phyloP scores from a whole-genome alignment of 768 basidiomycete species.

The Rossbeevera mucosa region DNA sequence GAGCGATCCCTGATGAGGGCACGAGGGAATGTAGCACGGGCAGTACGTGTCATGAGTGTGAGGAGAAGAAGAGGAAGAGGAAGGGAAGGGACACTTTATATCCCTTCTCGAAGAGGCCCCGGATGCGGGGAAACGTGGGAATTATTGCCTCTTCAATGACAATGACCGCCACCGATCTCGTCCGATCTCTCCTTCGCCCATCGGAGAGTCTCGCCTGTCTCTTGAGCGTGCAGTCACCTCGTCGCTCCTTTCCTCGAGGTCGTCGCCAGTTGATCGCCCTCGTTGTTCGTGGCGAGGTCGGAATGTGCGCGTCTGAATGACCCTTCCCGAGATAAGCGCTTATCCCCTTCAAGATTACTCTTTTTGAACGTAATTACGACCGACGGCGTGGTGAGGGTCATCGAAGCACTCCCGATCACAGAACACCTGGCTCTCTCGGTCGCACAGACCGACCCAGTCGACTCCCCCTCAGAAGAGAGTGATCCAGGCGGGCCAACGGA shows the following conservation, averaged over 20 bases:
- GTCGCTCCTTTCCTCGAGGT: too few species aligned
- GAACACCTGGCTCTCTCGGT: conserved; percentile 51
- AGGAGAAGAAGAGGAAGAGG: background rate
- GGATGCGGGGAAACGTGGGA: conserved; percentile 1
- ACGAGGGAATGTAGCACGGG: conserved; percentile 64
- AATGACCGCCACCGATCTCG: conserved; percentile 5
- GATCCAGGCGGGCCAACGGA: conserved; percentile 31
- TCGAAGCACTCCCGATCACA: conserved; percentile 45
- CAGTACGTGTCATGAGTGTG: conserved; percentile 70
- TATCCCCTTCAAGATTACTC: conserved; percentile 14
- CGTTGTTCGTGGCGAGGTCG: conserved; percentile 51
- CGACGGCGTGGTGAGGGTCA: background rate
- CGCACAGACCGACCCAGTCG: conserved; percentile 47
- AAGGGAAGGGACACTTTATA: conserved; percentile 24
- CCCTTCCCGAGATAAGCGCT: background rate
- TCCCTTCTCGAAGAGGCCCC: too few species aligned
- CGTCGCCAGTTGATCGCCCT: conserved; percentile 37
- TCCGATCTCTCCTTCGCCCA: conserved; percentile 29
- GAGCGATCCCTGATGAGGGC: conserved; percentile 76
- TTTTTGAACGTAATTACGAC: conserved; percentile 7
- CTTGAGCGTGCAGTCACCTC: conserved; percentile 35
- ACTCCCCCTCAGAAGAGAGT: conserved; percentile 27
- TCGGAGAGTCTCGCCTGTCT: conserved; percentile 45
- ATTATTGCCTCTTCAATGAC: background rate
- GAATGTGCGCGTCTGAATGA: conserved; percentile 38